Evolutionary conservation across 2,329 filamentous ascomycete genomes (phyloP).

Genomic region (Xylariaceae sp.): DNA sequence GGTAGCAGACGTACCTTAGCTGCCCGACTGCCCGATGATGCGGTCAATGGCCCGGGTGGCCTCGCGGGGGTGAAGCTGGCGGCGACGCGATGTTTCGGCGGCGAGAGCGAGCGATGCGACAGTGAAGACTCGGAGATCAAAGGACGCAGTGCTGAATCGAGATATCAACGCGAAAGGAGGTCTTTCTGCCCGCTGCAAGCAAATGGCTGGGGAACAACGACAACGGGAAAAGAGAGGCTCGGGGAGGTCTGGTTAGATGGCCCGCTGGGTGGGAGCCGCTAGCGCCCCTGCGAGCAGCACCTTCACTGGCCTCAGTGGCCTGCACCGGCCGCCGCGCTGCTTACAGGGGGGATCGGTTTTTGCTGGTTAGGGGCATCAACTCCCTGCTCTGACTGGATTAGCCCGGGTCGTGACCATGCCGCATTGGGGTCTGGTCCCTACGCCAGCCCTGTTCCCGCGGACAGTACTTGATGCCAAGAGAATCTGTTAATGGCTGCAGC

Average conservation of each 20-base stretch:
- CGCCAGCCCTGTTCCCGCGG: conserved; percentile 8
- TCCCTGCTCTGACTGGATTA: conserved; percentile 9
- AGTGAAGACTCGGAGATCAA: conserved; percentile 9
- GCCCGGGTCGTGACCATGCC: conserved; percentile 7
- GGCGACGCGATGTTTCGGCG: conserved; percentile 1
- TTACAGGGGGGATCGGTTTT: conserved; percentile 9
- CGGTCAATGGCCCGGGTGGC: conserved; percentile 9
- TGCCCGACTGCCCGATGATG: conserved; percentile 14
- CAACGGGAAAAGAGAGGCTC: conserved; percentile 20
- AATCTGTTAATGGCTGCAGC: conserved; percentile 3
- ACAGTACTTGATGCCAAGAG: conserved; percentile 3
- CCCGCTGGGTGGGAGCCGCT: conserved; percentile 17
- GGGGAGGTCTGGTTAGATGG: conserved; percentile 18
- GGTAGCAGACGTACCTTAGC: conserved; percentile 11
- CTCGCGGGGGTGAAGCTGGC: background rate
- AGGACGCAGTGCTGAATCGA: conserved; percentile 9
- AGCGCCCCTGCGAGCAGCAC: conserved; percentile 17
- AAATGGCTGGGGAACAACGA: conserved; percentile 14
- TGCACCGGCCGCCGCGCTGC: too few relatives aligned
- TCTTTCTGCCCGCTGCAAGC: conserved; percentile 13
- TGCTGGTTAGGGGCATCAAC: conserved; percentile 13
- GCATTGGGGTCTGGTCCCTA: conserved; percentile 7
- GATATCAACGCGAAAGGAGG: conserved; percentile 18
- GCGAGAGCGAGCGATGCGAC: conserved; percentile 12
- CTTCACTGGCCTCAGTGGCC: conserved; percentile 3